Conservation (phyloP, 2,329 filamentous ascomycete genomes). For the Fusarium nygamai region DNA sequence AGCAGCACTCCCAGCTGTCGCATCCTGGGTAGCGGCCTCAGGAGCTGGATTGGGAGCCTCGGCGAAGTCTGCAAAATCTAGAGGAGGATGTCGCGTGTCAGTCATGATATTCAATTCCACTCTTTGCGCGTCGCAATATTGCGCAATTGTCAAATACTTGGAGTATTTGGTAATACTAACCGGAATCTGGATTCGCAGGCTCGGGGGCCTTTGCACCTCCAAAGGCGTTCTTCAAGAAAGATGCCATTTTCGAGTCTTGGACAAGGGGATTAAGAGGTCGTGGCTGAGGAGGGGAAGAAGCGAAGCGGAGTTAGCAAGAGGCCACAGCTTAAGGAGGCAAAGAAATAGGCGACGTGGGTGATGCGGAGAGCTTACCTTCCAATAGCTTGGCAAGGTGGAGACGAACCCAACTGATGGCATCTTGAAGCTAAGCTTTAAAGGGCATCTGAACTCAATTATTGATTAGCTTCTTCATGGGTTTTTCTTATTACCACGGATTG, state of each 20-base stretch:
- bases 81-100: slow-evolving; percentile 39
- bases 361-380: slow-evolving; percentile 34
- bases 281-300: slow-evolving; percentile 22
- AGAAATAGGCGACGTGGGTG: slow-evolving; percentile 40
- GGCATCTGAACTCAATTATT: slow-evolving; percentile 17
- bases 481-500: background rate
- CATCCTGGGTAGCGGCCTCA: slow-evolving; percentile 58
- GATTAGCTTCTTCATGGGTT: background rate
- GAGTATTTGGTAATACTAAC: slow-evolving; percentile 57
- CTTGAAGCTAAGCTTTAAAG: slow-evolving; percentile 27
- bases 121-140: slow-evolving; percentile 28
- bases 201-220: slow-evolving; percentile 68
- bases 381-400: slow-evolving; percentile 35
- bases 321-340: slow-evolving; percentile 37
- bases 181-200: slow-evolving; percentile 69
- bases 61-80: slow-evolving; percentile 96
- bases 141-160: slow-evolving; percentile 6
- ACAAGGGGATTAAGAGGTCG: slow-evolving; percentile 33
- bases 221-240: slow-evolving; percentile 74
- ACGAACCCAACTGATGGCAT: slow-evolving; percentile 19
- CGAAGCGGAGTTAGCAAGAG: slow-evolving; percentile 29
- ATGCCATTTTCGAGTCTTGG: slow-evolving; percentile 58
- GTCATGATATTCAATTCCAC: slow-evolving; percentile 20
- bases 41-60: slow-evolving; percentile 75
- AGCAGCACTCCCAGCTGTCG: slow-evolving; percentile 58